phyloP scores from a whole-genome alignment of 495 filamentous ascomycete species.

The Sordaria brevicollis region DNA sequence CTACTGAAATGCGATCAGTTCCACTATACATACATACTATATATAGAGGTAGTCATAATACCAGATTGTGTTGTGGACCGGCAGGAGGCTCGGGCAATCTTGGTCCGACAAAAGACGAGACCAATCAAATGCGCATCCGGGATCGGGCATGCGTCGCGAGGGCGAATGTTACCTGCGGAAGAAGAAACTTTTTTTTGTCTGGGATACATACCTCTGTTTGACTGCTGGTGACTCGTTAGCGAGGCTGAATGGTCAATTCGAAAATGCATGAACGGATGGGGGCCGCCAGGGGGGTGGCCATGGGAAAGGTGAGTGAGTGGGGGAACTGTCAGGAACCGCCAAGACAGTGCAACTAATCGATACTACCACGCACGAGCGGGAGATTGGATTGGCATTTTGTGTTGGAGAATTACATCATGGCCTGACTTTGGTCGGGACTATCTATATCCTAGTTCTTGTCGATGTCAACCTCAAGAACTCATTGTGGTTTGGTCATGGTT shows the following conservation, averaged over 20 bases:
- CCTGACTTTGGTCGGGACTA: background rate
- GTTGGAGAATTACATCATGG: background rate
- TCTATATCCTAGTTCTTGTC: background rate
- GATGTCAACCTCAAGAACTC: background rate
- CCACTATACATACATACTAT: no score
- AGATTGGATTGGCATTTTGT: background rate
- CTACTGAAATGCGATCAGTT: no score
- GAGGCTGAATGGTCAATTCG: background rate
- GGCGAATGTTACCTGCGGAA: background rate
- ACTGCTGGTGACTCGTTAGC: background rate
- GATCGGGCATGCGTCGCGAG: background rate
- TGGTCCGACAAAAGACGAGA: background rate
- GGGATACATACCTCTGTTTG: background rate
- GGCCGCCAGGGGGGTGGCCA: background rate
- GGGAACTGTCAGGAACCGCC: no score
- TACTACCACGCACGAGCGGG: background rate
- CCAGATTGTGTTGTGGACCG: no score
- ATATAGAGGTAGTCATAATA: no score
- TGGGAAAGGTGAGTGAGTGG: background rate
- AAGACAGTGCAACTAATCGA: background rate
- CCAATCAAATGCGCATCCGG: background rate
- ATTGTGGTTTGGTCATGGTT: background rate
- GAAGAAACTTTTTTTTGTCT: background rate
- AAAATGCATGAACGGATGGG: background rate
- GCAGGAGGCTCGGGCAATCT: background rate